phyloP scores from a whole-genome alignment of 2,329 filamentous ascomycete genomes.

The Colletotrichum sp. region DNA sequence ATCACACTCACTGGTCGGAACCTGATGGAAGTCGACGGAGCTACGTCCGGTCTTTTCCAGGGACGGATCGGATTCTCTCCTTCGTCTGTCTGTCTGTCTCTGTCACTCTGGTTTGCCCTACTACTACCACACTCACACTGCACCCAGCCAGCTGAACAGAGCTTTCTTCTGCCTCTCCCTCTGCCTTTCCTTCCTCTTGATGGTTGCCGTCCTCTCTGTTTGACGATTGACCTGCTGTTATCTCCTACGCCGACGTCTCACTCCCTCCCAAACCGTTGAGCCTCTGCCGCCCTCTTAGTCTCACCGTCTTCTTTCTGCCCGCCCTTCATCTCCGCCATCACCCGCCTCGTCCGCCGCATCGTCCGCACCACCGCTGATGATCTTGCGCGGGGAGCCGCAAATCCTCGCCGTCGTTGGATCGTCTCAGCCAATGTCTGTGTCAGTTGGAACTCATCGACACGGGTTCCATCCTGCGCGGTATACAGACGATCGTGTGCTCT shows the following conservation, averaged over 20 bases:
- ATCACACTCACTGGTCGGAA: constrained; percentile 1
- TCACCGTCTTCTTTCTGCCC: neutral
- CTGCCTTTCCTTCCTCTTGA: neutral
- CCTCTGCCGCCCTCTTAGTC: neutral
- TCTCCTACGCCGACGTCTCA: neutral
- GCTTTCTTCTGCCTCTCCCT: neutral
- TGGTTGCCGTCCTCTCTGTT: neutral
- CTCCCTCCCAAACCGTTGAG: neutral
- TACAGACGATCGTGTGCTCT: neutral
- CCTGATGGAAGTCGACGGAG: constrained; percentile 4
- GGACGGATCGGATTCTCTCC: neutral
- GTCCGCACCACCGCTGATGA: neutral
- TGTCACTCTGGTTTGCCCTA: neutral
- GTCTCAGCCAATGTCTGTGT: neutral
- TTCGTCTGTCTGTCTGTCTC: neutral
- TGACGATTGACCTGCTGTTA: neutral
- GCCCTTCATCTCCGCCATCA: neutral
- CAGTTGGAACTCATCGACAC: neutral
- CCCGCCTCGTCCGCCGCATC: neutral
- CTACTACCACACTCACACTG: neutral
- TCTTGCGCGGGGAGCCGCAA: neutral
- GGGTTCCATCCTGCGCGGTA: neutral
- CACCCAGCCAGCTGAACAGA: neutral
- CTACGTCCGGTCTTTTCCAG: constrained; percentile 2
- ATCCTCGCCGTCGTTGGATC: neutral